Evolutionary conservation across 2,329 filamentous ascomycete genomes (phyloP).

Genomic region (Pyrenochaeta sp.): DNA sequence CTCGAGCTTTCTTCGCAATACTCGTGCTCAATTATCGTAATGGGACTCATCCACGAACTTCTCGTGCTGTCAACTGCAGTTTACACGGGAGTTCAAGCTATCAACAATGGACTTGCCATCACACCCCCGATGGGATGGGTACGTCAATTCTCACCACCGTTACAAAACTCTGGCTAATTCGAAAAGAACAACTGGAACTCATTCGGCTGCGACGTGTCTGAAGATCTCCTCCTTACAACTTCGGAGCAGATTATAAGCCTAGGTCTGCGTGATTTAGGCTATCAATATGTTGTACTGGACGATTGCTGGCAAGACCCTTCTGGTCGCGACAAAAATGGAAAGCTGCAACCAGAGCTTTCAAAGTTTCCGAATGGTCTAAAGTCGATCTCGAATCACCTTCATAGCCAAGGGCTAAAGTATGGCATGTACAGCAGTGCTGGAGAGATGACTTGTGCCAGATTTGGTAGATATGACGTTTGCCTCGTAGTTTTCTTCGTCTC

Average conservation of each 20-base stretch:
- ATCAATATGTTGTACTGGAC: slow-evolving; percentile 64
- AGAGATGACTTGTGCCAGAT: slow-evolving; percentile 61
- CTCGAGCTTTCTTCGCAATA: too few relatives aligned
- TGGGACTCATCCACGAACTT: too few relatives aligned
- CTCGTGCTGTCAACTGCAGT: too few relatives aligned
- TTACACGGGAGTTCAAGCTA: slow-evolving; percentile 25
- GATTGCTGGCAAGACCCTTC: slow-evolving; percentile 63
- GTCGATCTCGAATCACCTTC: slow-evolving; percentile 54
- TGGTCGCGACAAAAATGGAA: slow-evolving; percentile 53
- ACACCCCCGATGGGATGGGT: slow-evolving; percentile 36
- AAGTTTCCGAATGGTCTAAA: slow-evolving; percentile 68
- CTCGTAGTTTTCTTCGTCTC: neutral
- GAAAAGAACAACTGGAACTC: slow-evolving; percentile 35
- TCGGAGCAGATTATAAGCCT: slow-evolving; percentile 30
- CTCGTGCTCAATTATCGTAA: too few relatives aligned
- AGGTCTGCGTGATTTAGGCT: slow-evolving; percentile 38
- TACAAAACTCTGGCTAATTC: slow-evolving; percentile 2
- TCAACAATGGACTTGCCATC: slow-evolving; percentile 32
- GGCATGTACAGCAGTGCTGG: slow-evolving; percentile 69
- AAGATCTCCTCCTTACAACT: slow-evolving; percentile 34
- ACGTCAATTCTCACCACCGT: neutral
- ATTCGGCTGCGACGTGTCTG: slow-evolving; percentile 37
- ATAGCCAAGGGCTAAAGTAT: slow-evolving; percentile 61
- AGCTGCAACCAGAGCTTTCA: slow-evolving; percentile 55
- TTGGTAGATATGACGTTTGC: slow-evolving; percentile 46